Base-by-base conservation (phyloP, 208 protist species). In the Leishmania arabica region DNA sequence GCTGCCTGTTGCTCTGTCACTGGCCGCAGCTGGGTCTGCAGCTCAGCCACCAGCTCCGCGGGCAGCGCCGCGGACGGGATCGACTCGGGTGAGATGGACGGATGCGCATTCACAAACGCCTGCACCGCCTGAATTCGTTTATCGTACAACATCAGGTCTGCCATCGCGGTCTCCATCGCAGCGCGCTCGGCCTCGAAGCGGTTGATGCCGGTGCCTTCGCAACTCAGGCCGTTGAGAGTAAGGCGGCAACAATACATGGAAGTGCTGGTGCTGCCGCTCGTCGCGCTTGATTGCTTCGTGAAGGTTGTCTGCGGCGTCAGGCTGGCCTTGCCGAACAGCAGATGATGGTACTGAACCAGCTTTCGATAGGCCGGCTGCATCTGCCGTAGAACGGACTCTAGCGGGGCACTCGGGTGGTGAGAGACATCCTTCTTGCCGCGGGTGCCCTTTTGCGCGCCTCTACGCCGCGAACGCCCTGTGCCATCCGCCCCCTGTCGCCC, bases 181-280 rank as follows among this genome's bases (percentile, higher is more conserved):
- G 60, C 64, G 5, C 94, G 88, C 80, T 97, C 84, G 0, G 94
- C 91, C 77, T 95, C 94, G 84, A 95, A 96, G 69, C 92, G 78
- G 66, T 94, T 96, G 42, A 94, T 79, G 21, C 94, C 94, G 3
- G 42, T 72, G 34, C 85, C 92, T n/a, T 87, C 84, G 60, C 91
- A 94, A 19, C 56, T 81, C 21, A 95, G 70, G 34, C 84, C 90
- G 71, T 81, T 82, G 49, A 93, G 58, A 42, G 79, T 78, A 17
- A 96, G 75, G 3, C 81, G 37, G 83, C 94, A 97, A 66, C 79
- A 69, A 76, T 89, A 93, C 31, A 60, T 5, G 5, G 47, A 45
- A 34, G 69, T 31, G 31, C 76, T 51, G n/a, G 34, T 62, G 72
- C n/a, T 62, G 19, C 71, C 51, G 24, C 72, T 83, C 49, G 9